Evolutionary conservation across 768 basidiomycete genomes (phyloP).

Genomic region (Xerocomellus chrysenteron): DNA sequence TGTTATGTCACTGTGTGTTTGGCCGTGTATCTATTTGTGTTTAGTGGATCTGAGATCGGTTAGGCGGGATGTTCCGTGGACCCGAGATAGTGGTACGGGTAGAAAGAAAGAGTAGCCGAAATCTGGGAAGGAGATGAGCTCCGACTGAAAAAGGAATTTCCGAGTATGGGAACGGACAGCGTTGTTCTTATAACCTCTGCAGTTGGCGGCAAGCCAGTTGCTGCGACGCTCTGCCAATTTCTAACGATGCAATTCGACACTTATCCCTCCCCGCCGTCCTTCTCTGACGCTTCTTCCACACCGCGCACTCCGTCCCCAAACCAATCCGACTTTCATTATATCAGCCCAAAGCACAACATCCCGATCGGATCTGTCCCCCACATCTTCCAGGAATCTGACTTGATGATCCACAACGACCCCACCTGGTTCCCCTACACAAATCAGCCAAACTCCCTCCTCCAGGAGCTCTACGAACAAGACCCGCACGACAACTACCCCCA

Average conservation of each 20-base stretch:
- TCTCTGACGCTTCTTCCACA: constrained; percentile 64
- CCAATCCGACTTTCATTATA: constrained; percentile 34
- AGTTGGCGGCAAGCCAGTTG: constrained; percentile 13
- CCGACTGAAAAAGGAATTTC: constrained; percentile 26
- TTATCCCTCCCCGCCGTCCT: constrained; percentile 49
- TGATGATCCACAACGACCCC: constrained; percentile 39
- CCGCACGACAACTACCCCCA: constrained; percentile 39
- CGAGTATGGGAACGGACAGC: constrained; percentile 23
- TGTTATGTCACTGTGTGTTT: constrained; percentile 32
- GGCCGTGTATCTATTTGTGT: constrained; percentile 12
- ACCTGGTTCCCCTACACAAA: constrained; percentile 35
- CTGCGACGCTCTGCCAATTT: constrained; percentile 23
- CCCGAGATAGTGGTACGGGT: constrained; percentile 34
- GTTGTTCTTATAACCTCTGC: constrained; percentile 35
- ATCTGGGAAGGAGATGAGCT: constrained; percentile 35
- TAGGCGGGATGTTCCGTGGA: constrained; percentile 33
- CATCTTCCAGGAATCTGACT: constrained; percentile 47
- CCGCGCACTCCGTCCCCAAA: constrained; percentile 75
- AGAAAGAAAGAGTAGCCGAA: constrained; percentile 39
- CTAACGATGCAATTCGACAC: constrained; percentile 55
- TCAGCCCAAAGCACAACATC: constrained; percentile 39
- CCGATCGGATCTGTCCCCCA: constrained; percentile 46
- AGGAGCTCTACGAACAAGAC: constrained; percentile 70
- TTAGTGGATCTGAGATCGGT: constrained; percentile 28
- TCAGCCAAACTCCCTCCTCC: constrained; percentile 54